phyloP scores from a whole-genome alignment of 2,329 filamentous ascomycete genomes.

The Endothia cerciana region DNA sequence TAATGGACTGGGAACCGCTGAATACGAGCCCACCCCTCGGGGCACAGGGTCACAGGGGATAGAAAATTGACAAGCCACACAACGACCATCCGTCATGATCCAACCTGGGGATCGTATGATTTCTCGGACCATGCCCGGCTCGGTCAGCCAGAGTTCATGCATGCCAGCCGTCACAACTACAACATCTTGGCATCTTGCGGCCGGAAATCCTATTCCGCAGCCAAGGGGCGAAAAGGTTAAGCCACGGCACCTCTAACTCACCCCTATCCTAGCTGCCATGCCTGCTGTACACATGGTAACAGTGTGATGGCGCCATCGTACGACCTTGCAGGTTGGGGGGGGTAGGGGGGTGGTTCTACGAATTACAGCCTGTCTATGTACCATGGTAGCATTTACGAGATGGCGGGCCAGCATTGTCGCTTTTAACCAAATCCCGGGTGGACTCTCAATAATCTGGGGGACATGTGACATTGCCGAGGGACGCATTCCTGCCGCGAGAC shows the following conservation, averaged over 20 bases:
- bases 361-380: no score
- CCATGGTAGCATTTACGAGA: background rate
- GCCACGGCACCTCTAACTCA: background rate
- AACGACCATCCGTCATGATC: background rate
- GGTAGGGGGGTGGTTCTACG: background rate
- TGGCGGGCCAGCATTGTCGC: background rate
- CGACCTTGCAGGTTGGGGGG: no score
- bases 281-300: background rate
- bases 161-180: background rate
- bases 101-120: background rate
- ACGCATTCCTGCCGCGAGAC: background rate
- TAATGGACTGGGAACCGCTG: background rate
- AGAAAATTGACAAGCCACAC: background rate
- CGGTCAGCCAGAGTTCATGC: background rate
- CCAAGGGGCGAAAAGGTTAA: background rate
- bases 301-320: no score
- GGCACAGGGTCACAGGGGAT: background rate
- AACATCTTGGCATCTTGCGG: background rate
- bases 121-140: constrained; percentile 9
- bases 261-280: background rate
- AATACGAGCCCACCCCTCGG: background rate
- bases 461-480: background rate
- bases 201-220: background rate
- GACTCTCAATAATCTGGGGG: background rate
- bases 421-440: background rate